Conservation (phyloP, 257 asterid genomes). For the Plantago elongata region DNA sequence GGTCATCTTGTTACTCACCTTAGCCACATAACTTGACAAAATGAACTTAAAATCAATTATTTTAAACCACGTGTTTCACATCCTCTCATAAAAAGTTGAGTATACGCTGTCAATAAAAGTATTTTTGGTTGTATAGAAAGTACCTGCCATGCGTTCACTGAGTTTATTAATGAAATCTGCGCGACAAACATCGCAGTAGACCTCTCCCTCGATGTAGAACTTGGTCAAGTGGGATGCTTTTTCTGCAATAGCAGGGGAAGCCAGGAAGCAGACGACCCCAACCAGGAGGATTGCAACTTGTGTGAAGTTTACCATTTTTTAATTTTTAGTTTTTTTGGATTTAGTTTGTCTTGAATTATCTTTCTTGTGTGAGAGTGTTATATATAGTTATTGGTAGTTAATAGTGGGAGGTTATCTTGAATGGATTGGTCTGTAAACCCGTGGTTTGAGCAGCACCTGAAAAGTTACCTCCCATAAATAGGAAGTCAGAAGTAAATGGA, state of each 20-base stretch:
- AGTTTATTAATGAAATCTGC: slow-evolving; percentile 49
- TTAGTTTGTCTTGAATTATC: not conserved
- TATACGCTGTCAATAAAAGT: no score
- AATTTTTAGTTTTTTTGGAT: not conserved
- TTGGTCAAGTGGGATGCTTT: not conserved
- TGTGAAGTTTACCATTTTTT: slow-evolving; percentile 35
- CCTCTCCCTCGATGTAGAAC: slow-evolving; percentile 49
- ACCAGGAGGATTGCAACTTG: slow-evolving; percentile 24
- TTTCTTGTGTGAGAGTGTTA: not conserved
- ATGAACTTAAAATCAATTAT: no score
- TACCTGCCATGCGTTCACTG: slow-evolving; percentile 56
- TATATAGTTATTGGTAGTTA: no score
- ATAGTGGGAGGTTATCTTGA: not conserved
- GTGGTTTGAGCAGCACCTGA: no score
- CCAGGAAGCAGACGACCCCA: slow-evolving; percentile 29
- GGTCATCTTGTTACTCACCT: no score
- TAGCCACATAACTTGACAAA: no score
- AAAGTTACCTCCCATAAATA: no score
- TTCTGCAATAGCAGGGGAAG: slow-evolving; percentile 16
- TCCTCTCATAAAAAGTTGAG: no score
- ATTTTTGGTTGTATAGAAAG: no score
- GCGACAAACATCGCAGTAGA: slow-evolving; percentile 71
- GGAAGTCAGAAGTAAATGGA: no score
- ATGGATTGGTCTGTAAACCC: no score
- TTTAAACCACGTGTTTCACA: no score